These are phyloP conservation scores for Cladosporium sphaerospermum DNA, from an alignment of 2,329 filamentous ascomycete species.

Conservation along the genomic window DNA sequence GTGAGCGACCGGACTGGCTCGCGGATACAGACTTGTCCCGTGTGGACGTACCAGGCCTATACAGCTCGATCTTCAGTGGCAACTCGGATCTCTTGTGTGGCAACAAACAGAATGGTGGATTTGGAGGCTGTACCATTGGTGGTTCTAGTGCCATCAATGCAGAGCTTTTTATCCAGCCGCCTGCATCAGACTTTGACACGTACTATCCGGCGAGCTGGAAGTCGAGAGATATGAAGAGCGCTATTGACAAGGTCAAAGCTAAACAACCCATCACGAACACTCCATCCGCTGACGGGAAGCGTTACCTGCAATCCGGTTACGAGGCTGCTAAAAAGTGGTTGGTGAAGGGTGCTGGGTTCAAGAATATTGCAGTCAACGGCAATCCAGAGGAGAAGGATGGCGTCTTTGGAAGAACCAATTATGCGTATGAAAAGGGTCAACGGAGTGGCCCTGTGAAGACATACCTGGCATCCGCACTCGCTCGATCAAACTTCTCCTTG, in stretches of 20 bases:
- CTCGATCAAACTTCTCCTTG: conserved; percentile 40
- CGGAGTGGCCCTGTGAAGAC: conserved; percentile 45
- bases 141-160: conserved; percentile 51
- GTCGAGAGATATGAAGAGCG: conserved; percentile 42
- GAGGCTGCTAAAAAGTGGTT: conserved; percentile 45
- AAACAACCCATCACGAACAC: conserved; percentile 40
- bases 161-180: conserved; percentile 49
- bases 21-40: conserved; percentile 43
- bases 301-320: conserved; percentile 45
- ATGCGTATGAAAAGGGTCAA: conserved; percentile 45
- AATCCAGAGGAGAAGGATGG: conserved; percentile 40
- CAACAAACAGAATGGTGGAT: conserved; percentile 33
- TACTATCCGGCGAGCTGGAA: conserved; percentile 49
- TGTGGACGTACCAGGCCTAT: conserved; percentile 50
- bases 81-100: conserved; percentile 38
- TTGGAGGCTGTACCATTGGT: conserved; percentile 45
- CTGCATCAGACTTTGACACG: conserved; percentile 47
- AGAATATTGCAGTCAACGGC: conserved; percentile 44
- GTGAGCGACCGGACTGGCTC: conserved; percentile 46
- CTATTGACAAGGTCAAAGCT: conserved; percentile 40
- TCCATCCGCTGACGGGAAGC: conserved; percentile 41
- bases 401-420: conserved; percentile 46
- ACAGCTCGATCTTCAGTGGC: conserved; percentile 46
- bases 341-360: conserved; percentile 43
- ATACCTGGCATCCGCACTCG: conserved; percentile 44